Evolutionary conservation across 768 basidiomycete genomes (phyloP), one percentile per base, ranked within the genome.

Genomic region (Dacryopinax spathularia): DNA sequence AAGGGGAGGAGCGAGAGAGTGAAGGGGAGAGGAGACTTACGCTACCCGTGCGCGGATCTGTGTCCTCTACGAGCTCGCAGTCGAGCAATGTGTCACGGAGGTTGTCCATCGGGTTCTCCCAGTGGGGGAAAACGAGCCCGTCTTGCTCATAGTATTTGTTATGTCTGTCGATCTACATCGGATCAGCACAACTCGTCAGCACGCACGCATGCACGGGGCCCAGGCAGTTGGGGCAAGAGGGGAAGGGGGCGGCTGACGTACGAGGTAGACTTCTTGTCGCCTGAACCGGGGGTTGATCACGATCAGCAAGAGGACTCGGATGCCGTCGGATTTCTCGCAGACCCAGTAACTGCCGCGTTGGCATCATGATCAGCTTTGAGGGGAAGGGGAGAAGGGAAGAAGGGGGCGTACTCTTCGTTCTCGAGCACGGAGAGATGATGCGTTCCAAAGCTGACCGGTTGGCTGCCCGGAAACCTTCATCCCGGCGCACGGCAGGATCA

Each of bases 121-220:
- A 85, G 70, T 94, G 90, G 25, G 95, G 96, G 71, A 99, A 97
- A 75, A 81, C 90, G 37, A 97, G 78, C 1, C 90, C 91, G 15
- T 75, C 70, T 7, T 92, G 75, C 69, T 82, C 73, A 65, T 88
- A 86, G 73, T 92, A 98, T 1, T 79, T 75, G 70, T 98, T 94
- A 72, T 94, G 91, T 64, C 96, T 85, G 80, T 99, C 95, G 70
- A 98, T 89, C 95, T 99, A 7, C n/a, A n/a, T n/a, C n/a, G n/a
- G n/a, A n/a, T n/a, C n/a, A n/a, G n/a, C n/a, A n/a, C n/a, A n/a
- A n/a, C n/a, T n/a, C n/a, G n/a, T n/a, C n/a, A n/a, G n/a, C n/a
- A n/a, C n/a, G n/a, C n/a, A n/a, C n/a, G n/a, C n/a, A 16, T n/a
- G 25, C 37, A 60, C 18, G 34, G 20, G 16, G 12, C 15, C 12